These are phyloP conservation scores for Yarrowia phangngaensis DNA, from an alignment of 805 yeast species.

Conservation along the genomic window DNA sequence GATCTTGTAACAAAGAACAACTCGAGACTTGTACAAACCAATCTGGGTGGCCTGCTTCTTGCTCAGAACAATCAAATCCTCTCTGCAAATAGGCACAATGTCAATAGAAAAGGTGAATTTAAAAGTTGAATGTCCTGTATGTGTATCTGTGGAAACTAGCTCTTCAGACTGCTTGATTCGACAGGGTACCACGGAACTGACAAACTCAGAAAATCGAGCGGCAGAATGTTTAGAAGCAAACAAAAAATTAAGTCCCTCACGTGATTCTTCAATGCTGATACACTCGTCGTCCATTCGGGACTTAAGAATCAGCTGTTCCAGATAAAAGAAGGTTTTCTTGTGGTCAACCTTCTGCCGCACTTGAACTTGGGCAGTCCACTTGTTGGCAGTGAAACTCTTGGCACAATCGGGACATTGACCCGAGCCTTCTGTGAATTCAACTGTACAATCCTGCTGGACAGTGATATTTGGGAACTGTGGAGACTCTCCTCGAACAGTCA, in stretches of 20 bases:
- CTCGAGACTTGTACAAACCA: constrained; percentile 69
- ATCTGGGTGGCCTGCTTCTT: constrained; percentile 75
- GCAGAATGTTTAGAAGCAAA: constrained; percentile 89
- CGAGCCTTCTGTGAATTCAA: constrained; percentile 86
- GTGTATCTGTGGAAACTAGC: constrained; percentile 86
- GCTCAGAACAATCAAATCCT: constrained; percentile 90
- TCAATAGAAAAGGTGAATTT: constrained; percentile 92
- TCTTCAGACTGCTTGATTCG: constrained; percentile 83
- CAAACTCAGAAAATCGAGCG: constrained; percentile 86
- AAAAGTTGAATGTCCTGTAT: constrained; percentile 80
- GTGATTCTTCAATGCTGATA: constrained; percentile 84
- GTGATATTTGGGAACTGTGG: constrained; percentile 69
- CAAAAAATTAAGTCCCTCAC: constrained; percentile 93
- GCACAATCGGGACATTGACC: constrained; percentile 99
- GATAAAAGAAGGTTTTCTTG: constrained; percentile 90
- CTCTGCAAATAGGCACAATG: constrained; percentile 94
- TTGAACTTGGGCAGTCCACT: constrained; percentile 98
- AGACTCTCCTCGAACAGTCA: constrained; percentile 97
- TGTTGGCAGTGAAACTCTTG: constrained; percentile 89
- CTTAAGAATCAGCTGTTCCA: constrained; percentile 90
- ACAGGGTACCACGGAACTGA: constrained; percentile 78
- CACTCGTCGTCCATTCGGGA: constrained; percentile 94
- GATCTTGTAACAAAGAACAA: constrained; percentile 80
- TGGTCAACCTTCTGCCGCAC: constrained; percentile 96
- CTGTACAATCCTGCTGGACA: constrained; percentile 91